These are phyloP conservation scores for Gaillardinia entomophila DNA, from an alignment of 805 yeast genomes.

Conservation along the genomic window DNA sequence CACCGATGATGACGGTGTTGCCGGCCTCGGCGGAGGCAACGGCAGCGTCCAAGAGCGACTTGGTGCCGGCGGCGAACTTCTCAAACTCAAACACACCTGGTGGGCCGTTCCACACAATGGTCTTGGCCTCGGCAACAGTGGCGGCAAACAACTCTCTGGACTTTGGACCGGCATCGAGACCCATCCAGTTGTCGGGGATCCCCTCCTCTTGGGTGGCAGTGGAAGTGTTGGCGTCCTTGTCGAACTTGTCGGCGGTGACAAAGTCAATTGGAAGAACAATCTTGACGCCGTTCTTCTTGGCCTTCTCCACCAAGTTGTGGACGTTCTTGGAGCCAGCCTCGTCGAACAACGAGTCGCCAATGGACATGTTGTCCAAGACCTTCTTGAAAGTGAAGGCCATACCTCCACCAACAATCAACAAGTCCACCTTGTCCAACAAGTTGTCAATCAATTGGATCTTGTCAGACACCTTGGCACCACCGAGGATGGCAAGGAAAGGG, in stretches of 20 bases:
- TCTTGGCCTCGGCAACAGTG: slow-evolving; percentile 88
- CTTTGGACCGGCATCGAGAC: slow-evolving; percentile 94
- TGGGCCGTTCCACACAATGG: slow-evolving; percentile 99
- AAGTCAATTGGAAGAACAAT: slow-evolving; percentile 92
- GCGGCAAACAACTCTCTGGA: slow-evolving; percentile 72
- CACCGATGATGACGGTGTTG: slow-evolving; percentile 94
- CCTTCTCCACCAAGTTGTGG: slow-evolving; percentile 88
- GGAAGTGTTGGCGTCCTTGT: slow-evolving; percentile 83
- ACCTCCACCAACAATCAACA: slow-evolving; percentile 97
- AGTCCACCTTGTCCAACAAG: slow-evolving; percentile 91
- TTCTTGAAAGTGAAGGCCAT: slow-evolving; percentile 99
- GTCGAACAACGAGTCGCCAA: slow-evolving; percentile 91
- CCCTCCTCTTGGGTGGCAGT: slow-evolving; percentile 85
- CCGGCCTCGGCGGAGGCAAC: slow-evolving; percentile 84
- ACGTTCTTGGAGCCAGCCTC: slow-evolving; percentile 94
- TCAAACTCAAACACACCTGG: slow-evolving; percentile 99
- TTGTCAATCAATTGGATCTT: slow-evolving; percentile 98
- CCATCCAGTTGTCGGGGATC: slow-evolving; percentile 93
- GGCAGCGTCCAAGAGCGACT: slow-evolving; percentile 81
- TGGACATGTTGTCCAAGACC: slow-evolving; percentile 75
- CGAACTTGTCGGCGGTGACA: slow-evolving; percentile 91
- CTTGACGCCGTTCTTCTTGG: slow-evolving; percentile 92
- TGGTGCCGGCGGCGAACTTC: slow-evolving; percentile 86
- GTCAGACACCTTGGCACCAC: slow-evolving; percentile 99
- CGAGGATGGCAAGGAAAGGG: slow-evolving; percentile 97